Evolutionary conservation across 768 basidiomycete genomes (phyloP), one percentile per base, ranked within the genome.

Genomic region (Boletus vinaceobasis): DNA sequence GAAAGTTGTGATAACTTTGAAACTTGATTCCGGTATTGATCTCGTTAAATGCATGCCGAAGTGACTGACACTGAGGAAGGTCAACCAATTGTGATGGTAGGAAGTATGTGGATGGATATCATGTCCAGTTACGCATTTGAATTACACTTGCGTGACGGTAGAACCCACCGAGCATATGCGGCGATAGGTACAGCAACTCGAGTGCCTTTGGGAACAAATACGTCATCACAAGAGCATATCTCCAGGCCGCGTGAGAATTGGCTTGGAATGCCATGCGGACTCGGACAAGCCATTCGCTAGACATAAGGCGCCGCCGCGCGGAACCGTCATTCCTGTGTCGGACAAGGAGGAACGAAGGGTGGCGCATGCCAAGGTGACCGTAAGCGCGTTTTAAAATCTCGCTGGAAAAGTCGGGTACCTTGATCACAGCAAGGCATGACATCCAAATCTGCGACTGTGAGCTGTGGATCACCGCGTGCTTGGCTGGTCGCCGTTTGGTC

Each of bases 171-270:
- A n/a, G n/a, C 37, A 8, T 84, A 84, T 1, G 75, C 79, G n/a
- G 77, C 75, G 27, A 80, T 75, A 5, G 81, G 83, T 7, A 77
- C 59, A 5, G 80, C 68, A 7, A 84, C 65, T 35, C 78, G 77
- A 29, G 74, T 76, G 4, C 80, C 79, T 59, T 77, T 78, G 5
- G 79, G 76, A 38, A 85, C 72, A 2, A 76, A 75, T 10, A 86
- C 47, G 47, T 79, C 70, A 1, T 63, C 66, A n/a, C n/a, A n/a
- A n/a, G 52, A 80, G 60, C 19, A 69, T 51, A 48, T 75, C 70
- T 4, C 83, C 83, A 3, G 74, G 74, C 23, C 65, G 65, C 5
- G 76, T 78, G 50, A 59, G 71, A 47, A 83, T 74, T 3, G 81
- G 81, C 47, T 72, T 75, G 4, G 81, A 79, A 23, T 64, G 47